Conservation (phyloP, 1,284 basidiomycete species). For the Cutaneotrichosporon cutaneum region DNA sequence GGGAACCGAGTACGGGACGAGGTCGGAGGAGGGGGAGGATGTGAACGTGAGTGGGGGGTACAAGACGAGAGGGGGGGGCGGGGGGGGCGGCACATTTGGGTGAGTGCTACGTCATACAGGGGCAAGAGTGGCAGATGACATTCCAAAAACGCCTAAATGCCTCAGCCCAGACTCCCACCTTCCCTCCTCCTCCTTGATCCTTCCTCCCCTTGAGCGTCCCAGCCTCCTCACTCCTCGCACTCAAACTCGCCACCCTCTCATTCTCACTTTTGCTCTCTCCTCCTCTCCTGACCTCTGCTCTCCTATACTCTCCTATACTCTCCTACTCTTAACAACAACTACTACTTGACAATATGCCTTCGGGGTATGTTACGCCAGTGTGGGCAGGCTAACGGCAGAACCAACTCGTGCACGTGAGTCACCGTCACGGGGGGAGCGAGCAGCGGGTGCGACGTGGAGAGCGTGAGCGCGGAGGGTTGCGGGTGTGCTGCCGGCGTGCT, state of each 20-base stretch:
- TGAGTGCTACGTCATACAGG: too few relatives aligned
- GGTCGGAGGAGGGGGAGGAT: too few relatives aligned
- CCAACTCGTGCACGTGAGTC: constrained; percentile 1
- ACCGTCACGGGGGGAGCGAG: background rate
- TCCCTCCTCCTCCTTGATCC: background rate
- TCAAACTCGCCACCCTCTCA: too few relatives aligned
- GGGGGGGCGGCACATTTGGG: too few relatives aligned
- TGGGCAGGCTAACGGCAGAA: background rate
- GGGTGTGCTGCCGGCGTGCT: too few relatives aligned
- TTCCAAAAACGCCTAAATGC: too few relatives aligned
- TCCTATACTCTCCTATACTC: background rate
- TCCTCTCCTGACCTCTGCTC: background rate
- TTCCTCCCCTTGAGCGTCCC: too few relatives aligned
- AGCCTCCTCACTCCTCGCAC: too few relatives aligned
- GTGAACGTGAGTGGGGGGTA: too few relatives aligned
- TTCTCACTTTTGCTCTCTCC: background rate
- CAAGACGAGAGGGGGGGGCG: too few relatives aligned
- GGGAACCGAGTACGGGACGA: too few relatives aligned
- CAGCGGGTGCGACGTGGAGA: background rate
- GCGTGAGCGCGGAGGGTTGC: background rate
- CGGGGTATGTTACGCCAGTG: background rate
- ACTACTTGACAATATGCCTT: background rate
- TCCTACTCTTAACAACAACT: background rate
- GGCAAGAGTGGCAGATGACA: too few relatives aligned
- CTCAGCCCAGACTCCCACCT: background rate